Conservation (phyloP, 1,284 basidiomycete species). For the Ustilago hordei region DNA sequence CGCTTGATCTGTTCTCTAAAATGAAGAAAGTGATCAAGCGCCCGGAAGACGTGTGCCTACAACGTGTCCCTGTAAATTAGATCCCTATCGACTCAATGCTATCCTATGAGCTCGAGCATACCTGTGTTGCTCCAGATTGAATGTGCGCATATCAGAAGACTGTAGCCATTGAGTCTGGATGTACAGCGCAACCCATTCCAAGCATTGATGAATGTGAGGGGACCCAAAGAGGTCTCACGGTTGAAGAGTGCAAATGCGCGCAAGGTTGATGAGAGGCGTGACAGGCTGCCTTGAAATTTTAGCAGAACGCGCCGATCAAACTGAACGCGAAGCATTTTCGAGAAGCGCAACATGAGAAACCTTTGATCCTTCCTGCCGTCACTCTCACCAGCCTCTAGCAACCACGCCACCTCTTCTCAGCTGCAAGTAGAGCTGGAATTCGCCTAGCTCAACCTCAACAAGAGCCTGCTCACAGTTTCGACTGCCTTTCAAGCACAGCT, state of each 20-base stretch:
- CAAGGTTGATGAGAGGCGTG: neutral
- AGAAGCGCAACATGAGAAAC: neutral
- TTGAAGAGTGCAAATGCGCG: neutral
- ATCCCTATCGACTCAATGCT: slow-evolving; percentile 10
- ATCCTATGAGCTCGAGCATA: slow-evolving; percentile 5
- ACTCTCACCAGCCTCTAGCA: neutral
- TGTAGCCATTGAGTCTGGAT: neutral
- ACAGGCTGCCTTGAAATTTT: neutral
- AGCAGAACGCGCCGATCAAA: neutral
- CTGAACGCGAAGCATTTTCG: neutral
- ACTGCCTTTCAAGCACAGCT: neutral
- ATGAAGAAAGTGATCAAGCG: too few species aligned
- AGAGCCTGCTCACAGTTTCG: neutral
- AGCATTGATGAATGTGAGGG: neutral
- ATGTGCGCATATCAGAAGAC: neutral
- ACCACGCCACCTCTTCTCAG: neutral
- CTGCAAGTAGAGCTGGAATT: neutral
- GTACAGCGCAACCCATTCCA: neutral
- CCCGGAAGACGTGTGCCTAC: slow-evolving; percentile 4
- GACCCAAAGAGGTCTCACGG: neutral
- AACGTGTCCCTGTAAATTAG: slow-evolving; percentile 27
- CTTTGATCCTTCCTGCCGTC: neutral
- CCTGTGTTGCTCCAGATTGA: neutral
- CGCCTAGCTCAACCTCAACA: neutral
- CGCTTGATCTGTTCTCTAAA: slow-evolving; percentile 65